Evolutionary conservation across 768 basidiomycete species (phyloP).

Genomic region (Pleurotus tuoliensis): DNA sequence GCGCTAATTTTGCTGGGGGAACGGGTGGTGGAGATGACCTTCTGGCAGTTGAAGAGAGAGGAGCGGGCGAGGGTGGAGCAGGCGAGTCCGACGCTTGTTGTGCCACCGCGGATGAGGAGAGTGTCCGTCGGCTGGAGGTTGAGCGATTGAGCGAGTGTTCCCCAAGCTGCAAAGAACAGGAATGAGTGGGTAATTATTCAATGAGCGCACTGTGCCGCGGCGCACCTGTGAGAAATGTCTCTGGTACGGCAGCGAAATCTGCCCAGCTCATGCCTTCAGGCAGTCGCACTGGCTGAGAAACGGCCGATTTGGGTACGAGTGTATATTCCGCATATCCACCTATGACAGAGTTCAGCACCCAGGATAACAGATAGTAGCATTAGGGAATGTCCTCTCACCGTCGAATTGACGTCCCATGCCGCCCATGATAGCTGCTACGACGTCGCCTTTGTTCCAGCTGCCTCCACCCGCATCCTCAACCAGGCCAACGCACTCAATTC

Average conservation of each 20-base stretch:
- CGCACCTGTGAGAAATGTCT: constrained; percentile 21
- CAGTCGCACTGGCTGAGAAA: constrained; percentile 17
- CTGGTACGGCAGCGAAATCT: constrained; percentile 20
- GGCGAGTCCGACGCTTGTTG: constrained; percentile 21
- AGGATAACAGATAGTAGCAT: background rate
- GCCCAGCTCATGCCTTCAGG: constrained; percentile 17
- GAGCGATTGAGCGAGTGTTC: constrained; percentile 13
- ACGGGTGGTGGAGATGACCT: constrained; percentile 19
- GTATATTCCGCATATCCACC: constrained; percentile 23
- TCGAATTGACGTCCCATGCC: constrained; percentile 21
- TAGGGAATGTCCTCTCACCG: constrained; percentile 10
- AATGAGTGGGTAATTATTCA: background rate
- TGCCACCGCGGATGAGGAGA: constrained; percentile 20
- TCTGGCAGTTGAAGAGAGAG: constrained; percentile 15
- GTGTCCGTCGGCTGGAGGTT: constrained; percentile 14
- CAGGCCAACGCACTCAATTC: constrained; percentile 23
- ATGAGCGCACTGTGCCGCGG: background rate
- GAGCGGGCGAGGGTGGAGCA: constrained; percentile 17
- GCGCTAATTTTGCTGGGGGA: constrained; percentile 11
- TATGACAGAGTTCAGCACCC: background rate
- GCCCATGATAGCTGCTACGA: constrained; percentile 21
- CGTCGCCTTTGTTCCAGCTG: constrained; percentile 19
- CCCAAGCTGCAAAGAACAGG: constrained; percentile 13
- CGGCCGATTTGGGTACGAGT: constrained; percentile 18
- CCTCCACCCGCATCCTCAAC: constrained; percentile 22